Base-by-base conservation (phyloP, 768 basidiomycete species). In the Mycena sanguinolenta region DNA sequence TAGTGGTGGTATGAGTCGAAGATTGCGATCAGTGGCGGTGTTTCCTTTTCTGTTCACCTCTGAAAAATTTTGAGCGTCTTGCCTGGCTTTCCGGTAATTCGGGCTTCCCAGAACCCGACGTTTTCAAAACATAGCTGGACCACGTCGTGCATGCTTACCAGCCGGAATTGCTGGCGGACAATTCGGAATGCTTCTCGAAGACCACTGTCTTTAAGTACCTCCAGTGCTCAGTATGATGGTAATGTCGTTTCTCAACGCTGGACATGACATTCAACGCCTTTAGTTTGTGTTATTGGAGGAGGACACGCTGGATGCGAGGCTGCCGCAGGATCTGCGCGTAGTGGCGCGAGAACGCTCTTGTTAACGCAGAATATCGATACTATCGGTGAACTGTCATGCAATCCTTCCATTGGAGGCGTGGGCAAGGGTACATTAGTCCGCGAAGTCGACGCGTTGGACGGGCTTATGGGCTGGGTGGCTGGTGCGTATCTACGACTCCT, bases 271-370 rank as follows among this genome's bases (percentile, higher is more conserved):
- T 58, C 38, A 53, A 19, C 57, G 1, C 10, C 36, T 53, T 25
- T 27, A 88, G 94, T 96, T 0, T 95, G 95, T 74, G 86, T 97
- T 34, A 94, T 97, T 73, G 96, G 96, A 30, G 96, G 93, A 4
- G 96, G 96, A 4, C 96, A 97, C 83, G 96, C 96, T 34, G 96
- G 96, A 1, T 95, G 94, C 75, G 96, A 97, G 78, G 96, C 96
- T 1, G 95, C 96, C 0, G 89, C 95, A 7, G 96, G 92, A 3
- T 87, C 95, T 19, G 95, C 96, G 1, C 85, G 96, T 53, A 88
- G 92, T 0, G 95, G 96, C 1, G 95, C 95, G 2, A 86, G 87
- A 70, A 96, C 95, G 0, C 74, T 95, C 12, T 84, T 97, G 10
- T 79, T 97, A 65, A 97, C 96, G 1, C 95, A 96, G 78, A 91